Conservation (phyloP, 257 asterid genomes). For the Lithospermum erythrorhizon region DNA sequence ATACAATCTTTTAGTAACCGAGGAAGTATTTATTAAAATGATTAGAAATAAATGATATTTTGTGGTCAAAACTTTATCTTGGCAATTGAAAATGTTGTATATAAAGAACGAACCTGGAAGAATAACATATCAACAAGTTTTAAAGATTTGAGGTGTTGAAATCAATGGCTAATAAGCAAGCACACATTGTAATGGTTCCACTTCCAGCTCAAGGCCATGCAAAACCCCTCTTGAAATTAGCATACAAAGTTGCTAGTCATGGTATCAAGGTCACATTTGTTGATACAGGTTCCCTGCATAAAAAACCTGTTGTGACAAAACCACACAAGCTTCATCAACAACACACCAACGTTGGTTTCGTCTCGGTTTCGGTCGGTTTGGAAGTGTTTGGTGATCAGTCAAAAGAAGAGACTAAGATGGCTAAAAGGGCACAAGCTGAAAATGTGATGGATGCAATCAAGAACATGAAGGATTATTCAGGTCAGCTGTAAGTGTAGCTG, state of each 20-base stretch:
- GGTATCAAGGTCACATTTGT: conserved; percentile 43
- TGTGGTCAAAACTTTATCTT: too few relatives aligned
- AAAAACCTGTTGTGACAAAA: conserved; percentile 9
- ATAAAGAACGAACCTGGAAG: too few relatives aligned
- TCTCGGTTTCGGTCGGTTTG: conserved; percentile 22
- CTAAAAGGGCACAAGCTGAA: not conserved
- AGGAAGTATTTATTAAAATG: too few relatives aligned
- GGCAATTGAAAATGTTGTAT: too few relatives aligned
- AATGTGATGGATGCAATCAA: conserved; percentile 10
- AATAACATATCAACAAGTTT: too few relatives aligned
- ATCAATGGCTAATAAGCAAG: conserved; percentile 2
- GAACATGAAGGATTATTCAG: conserved; percentile 9
- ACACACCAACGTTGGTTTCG: conserved; percentile 3
- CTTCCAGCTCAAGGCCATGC: conserved; percentile 48
- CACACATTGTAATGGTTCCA: conserved; percentile 28
- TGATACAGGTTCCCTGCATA: conserved; percentile 26
- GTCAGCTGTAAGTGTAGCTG: conserved; percentile 26
- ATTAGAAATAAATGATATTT: too few relatives aligned
- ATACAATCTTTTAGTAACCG: too few relatives aligned
- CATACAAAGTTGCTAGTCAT: conserved; percentile 20
- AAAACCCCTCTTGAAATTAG: conserved; percentile 37
- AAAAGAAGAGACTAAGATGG: conserved; percentile 7
- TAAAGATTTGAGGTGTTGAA: not conserved
- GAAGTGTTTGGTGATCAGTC: conserved; percentile 11
- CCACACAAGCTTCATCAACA: conserved; percentile 1